Percentiles rank a stretch among this genome's conserved stretches.
These are phyloP conservation scores for Mycena sp. DNA, from an alignment of 1,284 basidiomycete species.

Conservation along the genomic window DNA sequence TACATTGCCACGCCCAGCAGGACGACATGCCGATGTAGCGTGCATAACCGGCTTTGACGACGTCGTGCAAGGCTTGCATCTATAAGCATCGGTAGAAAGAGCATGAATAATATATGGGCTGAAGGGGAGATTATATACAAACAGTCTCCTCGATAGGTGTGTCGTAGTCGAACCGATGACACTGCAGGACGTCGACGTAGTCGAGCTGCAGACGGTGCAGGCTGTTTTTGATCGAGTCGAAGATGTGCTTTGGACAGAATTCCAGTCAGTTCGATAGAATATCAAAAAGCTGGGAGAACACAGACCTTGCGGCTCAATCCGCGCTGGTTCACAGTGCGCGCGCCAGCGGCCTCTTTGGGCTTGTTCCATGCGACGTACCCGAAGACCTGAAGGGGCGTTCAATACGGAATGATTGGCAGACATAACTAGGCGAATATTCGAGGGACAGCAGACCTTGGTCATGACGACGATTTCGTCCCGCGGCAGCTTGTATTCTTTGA, in stretches of 20 bases:
- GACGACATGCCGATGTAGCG: constrained; percentile 62
- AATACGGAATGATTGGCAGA: background rate
- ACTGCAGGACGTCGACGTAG: constrained; percentile 57
- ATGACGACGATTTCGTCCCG: constrained; percentile 66
- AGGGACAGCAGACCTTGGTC: constrained; percentile 52
- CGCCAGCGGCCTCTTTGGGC: constrained; percentile 16
- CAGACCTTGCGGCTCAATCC: constrained; percentile 32
- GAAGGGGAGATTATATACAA: background rate
- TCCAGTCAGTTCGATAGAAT: too few species aligned
- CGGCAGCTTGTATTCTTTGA: constrained; percentile 61
- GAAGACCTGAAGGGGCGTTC: background rate
- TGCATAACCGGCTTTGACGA: constrained; percentile 48
- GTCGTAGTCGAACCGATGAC: constrained; percentile 56
- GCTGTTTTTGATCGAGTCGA: constrained; percentile 56
- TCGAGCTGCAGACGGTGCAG: constrained; percentile 54
- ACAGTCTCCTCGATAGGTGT: constrained; percentile 55
- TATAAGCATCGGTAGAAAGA: too few species aligned
- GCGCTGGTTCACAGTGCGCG: constrained; percentile 47
- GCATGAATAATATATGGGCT: too few species aligned
- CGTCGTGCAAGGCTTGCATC: constrained; percentile 53
- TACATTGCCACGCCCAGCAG: constrained; percentile 40
- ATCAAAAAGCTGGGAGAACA: too few species aligned
- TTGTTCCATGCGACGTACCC: background rate
- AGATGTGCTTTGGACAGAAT: constrained; percentile 56
- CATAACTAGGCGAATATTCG: background rate